Base-by-base conservation (phyloP, 768 basidiomycete species). In the Tricholomella constricta region DNA sequence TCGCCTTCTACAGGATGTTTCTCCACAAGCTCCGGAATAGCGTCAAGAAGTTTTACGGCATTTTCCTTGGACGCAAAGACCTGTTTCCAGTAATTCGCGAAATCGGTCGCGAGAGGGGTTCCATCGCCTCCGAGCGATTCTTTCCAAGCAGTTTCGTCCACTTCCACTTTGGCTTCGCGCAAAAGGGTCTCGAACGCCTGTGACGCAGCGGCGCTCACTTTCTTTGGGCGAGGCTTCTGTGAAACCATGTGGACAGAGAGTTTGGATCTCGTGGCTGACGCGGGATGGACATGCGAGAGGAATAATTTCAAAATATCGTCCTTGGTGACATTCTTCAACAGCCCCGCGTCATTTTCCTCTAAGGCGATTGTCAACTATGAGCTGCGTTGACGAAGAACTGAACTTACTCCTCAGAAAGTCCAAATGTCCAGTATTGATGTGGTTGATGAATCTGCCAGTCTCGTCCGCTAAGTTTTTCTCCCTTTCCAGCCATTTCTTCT, bases 381-480 rank as follows among this genome's bases (percentile, higher is more conserved):
- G 12, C 22, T 6, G 15, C 17, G 10, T 26, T 10, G 31, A 3
- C 5, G 48, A 15, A 26, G 29, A 8, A 25, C 48, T 19, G 41
- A 12, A 80, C 88, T 69, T 67, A 94, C 95, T 81, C 65, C 89
- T 80, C 54, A 82, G 70, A 76, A 98, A 99, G 71, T 98, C 94
- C 57, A 85, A 82, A 60, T 89, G 91, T 4, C 94, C 89, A 20
- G 79, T 83, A 56, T 83, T 82, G 56, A 98, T 84, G 45, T 90
- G 83, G 15, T 64, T 59, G 75, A 88, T 86, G 63, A 86, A 91
- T 56, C 78, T 75, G n/a, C 72, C 70, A 2, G 78, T 73, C 72
- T 99, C 97, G 64, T 96, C 90, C 7, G 74, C 74, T 44, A 98
- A 69, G 66, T 97, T 98, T 79, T 98, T 98, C 62, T 86, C 77